Evolutionary conservation across 148 eudicot genomes (phyloP), one percentile per base, ranked within the genome.

Genomic region (Vaccinium vitisidaea): DNA sequence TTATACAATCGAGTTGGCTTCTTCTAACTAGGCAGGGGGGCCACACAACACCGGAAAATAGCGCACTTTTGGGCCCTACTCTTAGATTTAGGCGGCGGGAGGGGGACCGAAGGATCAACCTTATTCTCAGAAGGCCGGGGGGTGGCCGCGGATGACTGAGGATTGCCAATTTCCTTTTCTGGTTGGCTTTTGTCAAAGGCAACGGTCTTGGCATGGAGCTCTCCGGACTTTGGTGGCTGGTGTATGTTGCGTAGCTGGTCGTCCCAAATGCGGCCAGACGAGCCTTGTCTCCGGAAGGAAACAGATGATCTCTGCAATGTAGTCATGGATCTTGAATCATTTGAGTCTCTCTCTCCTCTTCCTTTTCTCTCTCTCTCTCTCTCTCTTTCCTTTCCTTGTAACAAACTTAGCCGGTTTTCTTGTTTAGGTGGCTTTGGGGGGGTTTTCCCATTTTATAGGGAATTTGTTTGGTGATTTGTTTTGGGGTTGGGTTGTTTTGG

Each of bases 221-320:
- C 87, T 1, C 81, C 80, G 0, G 86, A 30, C 27, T 67, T 81
- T 11, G 61, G 58, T 2, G 16, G 36, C 36, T 25, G 81, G 14
- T 53, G 49, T 4, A 36, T 5, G 74, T 69, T 69, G 13, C 14
- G 18, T 48, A 59, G 73, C n/a, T 1, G 52, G 49, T 87, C 69
- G 52, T 87, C 84, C 92, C 92, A 90, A 49, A 90, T 86, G 19
- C 82, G 88, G 27, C 91, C 92, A 11, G 92, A 90, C 19, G 92
- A 90, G 43, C 92, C 92, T 23, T 89, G 92, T 69, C 92, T 76
- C 59, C 92, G 88, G 82, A 90, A 90, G 10, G 92, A 90, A 16
- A 80, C 83, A 0, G 91, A 79, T 75, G 92, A 90, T 89, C 91
- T 87, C 79, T 89, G 91, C 83, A 90, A 89, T 55, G 90, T 82